Percentiles rank a stretch among this genome's conserved stretches.
Conservation (phyloP, 768 basidiomycete species). For the Cyclocybe aegerita region DNA sequence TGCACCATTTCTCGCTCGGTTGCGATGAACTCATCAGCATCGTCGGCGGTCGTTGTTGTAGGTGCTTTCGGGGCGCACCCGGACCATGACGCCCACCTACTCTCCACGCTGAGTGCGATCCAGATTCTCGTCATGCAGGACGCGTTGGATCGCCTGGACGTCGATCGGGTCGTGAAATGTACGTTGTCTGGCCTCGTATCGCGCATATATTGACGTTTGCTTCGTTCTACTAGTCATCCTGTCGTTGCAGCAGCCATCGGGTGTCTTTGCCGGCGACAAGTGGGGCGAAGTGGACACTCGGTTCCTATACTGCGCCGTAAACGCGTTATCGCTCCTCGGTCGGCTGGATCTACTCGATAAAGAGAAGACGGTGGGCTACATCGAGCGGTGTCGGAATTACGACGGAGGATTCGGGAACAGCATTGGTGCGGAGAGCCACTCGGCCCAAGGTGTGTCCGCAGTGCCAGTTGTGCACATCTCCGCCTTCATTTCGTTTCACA, state of each 20-base stretch:
- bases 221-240: conserved; percentile 60
- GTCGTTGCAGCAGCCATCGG: conserved; percentile 81
- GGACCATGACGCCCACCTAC: conserved; percentile 87
- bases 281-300: conserved; percentile 95
- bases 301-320: conserved; percentile 87
- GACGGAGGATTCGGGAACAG: conserved; percentile 91
- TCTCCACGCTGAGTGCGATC: conserved; percentile 85
- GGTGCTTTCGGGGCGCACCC: conserved; percentile 94
- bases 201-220: background rate
- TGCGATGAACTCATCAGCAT: background rate
- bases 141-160: conserved; percentile 70
- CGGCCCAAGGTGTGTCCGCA: conserved; percentile 69
- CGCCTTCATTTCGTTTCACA: background rate
- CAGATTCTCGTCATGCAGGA: conserved; percentile 89
- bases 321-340: conserved; percentile 79
- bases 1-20: background rate
- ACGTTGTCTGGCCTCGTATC: conserved; percentile 21
- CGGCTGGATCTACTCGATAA: conserved; percentile 66
- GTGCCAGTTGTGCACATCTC: background rate
- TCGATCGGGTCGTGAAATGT: conserved; percentile 76
- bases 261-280: conserved; percentile 85
- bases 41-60: conserved; percentile 26
- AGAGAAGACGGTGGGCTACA: conserved; percentile 69
- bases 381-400: conserved; percentile 82
- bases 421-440: conserved; percentile 90